These are phyloP conservation scores for Margaritispora aquatica DNA, from an alignment of 495 filamentous ascomycete species.

Conservation along the genomic window DNA sequence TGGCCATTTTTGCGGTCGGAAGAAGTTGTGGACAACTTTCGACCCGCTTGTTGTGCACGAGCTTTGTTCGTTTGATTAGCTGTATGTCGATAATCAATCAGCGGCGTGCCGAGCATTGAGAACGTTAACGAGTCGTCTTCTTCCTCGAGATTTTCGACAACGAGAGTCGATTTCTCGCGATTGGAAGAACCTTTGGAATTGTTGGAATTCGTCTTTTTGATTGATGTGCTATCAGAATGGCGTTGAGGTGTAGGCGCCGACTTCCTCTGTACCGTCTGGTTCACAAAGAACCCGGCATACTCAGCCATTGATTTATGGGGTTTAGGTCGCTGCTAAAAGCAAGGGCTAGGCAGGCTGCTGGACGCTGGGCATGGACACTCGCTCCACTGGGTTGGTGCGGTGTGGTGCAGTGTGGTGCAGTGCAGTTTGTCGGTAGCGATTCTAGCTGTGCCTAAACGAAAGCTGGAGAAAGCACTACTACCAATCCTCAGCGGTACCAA, in stretches of 20 bases:
- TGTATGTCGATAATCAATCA: slow-evolving; percentile 23
- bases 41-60: slow-evolving; percentile 13
- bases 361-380: neutral
- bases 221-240: neutral
- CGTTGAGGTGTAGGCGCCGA: neutral
- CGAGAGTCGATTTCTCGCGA: neutral
- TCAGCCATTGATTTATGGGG: slow-evolving; percentile 11
- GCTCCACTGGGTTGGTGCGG: neutral
- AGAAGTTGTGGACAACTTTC: slow-evolving; percentile 16
- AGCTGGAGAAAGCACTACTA: slow-evolving; percentile 10
- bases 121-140: neutral
- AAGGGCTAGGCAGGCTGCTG: neutral
- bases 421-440: slow-evolving; percentile 2
- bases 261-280: neutral
- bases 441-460: slow-evolving; percentile 7
- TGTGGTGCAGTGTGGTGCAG: too few species aligned
- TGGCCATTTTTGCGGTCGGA: slow-evolving; percentile 18
- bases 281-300: slow-evolving; percentile 18
- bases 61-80: slow-evolving; percentile 22
- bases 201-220: neutral
- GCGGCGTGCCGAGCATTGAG: slow-evolving; percentile 22
- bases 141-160: neutral
- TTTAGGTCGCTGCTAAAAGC: neutral
- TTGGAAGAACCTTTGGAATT: slow-evolving; percentile 5
- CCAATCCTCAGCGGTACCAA: neutral